Evolutionary conservation across 2,329 filamentous ascomycete species (phyloP).

Genomic region (Diaporthe sp.): DNA sequence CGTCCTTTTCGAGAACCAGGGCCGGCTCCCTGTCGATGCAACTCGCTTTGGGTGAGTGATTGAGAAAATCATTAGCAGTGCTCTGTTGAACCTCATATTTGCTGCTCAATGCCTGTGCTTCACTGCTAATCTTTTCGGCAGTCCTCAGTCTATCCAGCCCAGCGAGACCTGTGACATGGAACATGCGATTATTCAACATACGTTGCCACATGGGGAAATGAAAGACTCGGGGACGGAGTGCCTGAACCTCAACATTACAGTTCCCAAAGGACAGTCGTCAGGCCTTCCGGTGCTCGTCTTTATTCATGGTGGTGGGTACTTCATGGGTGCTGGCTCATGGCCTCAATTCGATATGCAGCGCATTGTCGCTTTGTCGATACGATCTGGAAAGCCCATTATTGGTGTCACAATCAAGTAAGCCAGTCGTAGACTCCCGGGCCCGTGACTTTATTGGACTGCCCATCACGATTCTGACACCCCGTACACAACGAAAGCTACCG

Average conservation of each 20-base stretch:
- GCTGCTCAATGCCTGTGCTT: background rate
- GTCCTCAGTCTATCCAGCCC: background rate
- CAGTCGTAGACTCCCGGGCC: fast-evolving
- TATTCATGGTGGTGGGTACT: background rate
- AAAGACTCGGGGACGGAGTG: background rate
- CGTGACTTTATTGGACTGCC: background rate
- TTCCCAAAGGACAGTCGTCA: background rate
- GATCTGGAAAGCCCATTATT: background rate
- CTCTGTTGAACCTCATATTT: background rate
- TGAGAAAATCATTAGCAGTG: background rate
- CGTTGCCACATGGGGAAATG: background rate
- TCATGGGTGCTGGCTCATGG: conserved; percentile 4
- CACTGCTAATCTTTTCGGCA: background rate
- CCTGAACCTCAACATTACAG: background rate
- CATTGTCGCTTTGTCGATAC: background rate
- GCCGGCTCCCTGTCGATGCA: background rate
- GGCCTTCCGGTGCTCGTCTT: conserved; percentile 4
- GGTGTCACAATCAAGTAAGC: background rate
- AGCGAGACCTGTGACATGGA: conserved; percentile 3
- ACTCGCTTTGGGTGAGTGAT: background rate
- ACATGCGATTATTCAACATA: background rate
- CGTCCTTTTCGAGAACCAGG: background rate
- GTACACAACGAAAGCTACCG: background rate
- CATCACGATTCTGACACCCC: background rate
- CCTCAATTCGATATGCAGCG: conserved; percentile 1